Base-by-base conservation (phyloP, 441 rosid species). In the Biscutella laevigata region DNA sequence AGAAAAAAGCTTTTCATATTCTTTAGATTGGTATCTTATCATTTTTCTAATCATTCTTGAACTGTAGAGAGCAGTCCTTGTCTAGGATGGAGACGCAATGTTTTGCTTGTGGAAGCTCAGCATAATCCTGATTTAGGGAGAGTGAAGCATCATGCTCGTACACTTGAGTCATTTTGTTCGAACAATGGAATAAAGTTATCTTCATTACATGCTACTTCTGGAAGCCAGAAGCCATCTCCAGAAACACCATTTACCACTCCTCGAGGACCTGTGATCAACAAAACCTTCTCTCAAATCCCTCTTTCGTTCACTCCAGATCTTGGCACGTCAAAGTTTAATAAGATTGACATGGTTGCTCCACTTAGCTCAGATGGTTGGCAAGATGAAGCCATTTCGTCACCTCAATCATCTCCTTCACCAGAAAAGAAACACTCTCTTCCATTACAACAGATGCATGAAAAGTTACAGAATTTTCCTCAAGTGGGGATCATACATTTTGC, bases 261-360 rank as follows among this genome's bases (percentile, higher is more conserved):
- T 53, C 68, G n/a, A n/a, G n/a, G n/a, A n/a, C n/a, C n/a, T n/a
- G n/a, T 82, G 39, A 75, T 91, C 64, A 77, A 89, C 36, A 96
- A 96, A 79, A 91, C 88, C 79, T 78, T 85, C 50, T 94, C 96
- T 4, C 67, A 94, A 12, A 91, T 88, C 79, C 98, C 98, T n/a
- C 87, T 75, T 66, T 62, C 81, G 42, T 91, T 69, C 52, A 86
- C 95, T 77, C 95, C 91, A 47, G 96, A 91, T 73, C 61, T 73
- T 69, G 81, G 84, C 53, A 57, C 75, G 4, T 94, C 82, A 24
- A 80, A 82, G 74, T 61, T 82, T 61, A 85, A 82, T 19, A 77
- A 82, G 63, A 85, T 85, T 9, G 96, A 88, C 50, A 73, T 82
- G 81, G 94, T 92, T 61, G 96, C 95, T 14, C 96, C 95, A 41